Evolutionary conservation across 1,139 yeast genomes (phyloP), one percentile per base, ranked within the genome.

Genomic region (Sugiyamaella japonica): DNA sequence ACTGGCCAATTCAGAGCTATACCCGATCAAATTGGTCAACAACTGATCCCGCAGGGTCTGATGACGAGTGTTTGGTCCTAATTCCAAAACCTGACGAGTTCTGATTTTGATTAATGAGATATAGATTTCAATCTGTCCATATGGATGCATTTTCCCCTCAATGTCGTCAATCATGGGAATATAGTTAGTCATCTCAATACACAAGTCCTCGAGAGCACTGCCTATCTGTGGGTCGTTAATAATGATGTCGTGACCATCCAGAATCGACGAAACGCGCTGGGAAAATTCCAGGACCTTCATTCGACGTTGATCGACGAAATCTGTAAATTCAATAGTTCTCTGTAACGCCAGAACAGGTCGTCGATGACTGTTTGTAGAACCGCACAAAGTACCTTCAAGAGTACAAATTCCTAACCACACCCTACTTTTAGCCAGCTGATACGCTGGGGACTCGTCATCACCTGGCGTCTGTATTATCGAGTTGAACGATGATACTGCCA

Each of bases 41-140:
- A 48, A 17, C 20, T 40, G 39, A 16, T 48, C 51, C 3, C 51
- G 51, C 3, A 34, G 28, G 17, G 39, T 36, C 3, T 32, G 32
- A 2, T 48, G 40, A 13, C n/a, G 44, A 16, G 52, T 49, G 13
- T 36, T 25, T n/a, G 47, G 48, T 20, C 48, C 48, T 23, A 49
- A 31, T 29, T 49, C 48, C 15, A 48, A 29, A 23, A 53, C 46
- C 9, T 41, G 52, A n/a, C 48, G 47, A 4, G 56, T 53, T 12
- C 50, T 47, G 10, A 53, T 31, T 12, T 44, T 50, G 16, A 53
- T 50, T 9, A 53, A 20, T 13, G 48, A 32, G n/a, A 50, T 37
- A 29, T 29, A 50, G 16, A 53, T 25, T 17, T 46, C 50, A 17
- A 53, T 45, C 48, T 53, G 56, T 9, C 56, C 56, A 45, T 45